A percentile compares a stretch with the other conserved stretches of the same genome.
These are phyloP conservation scores for Stagonosporopsis rhizophila DNA, from an alignment of 2,329 filamentous ascomycete genomes.

Conservation along the genomic window DNA sequence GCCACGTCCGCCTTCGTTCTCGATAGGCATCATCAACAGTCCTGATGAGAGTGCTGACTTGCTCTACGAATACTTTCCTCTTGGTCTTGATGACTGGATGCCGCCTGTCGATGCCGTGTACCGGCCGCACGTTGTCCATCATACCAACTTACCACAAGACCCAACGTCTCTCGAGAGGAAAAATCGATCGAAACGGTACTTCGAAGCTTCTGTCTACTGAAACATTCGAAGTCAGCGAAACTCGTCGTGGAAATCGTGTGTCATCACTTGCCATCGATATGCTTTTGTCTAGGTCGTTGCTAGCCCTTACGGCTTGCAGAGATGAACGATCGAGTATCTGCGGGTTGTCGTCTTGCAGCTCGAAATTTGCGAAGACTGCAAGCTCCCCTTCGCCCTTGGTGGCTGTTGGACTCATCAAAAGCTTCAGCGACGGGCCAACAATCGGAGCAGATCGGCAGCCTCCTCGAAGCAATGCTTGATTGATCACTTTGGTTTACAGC, in stretches of 20 bases:
- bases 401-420: neutral
- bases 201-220: conserved; percentile 49
- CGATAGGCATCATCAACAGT: conserved; percentile 62
- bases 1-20: conserved; percentile 54
- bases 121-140: conserved; percentile 90
- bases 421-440: neutral
- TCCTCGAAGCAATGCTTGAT: neutral
- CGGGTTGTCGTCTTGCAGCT: neutral
- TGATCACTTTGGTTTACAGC: neutral
- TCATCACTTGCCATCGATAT: no score
- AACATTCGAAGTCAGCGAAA: neutral
- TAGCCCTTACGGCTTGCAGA: neutral
- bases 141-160: conserved; percentile 66
- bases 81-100: conserved; percentile 92
- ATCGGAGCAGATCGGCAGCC: neutral
- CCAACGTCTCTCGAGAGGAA: conserved; percentile 54
- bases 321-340: neutral
- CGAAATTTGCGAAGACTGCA: neutral
- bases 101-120: conserved; percentile 90
- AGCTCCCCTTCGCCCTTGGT: neutral
- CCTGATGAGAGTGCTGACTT: conserved; percentile 80
- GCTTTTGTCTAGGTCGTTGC: neutral
- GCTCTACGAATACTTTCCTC: conserved; percentile 92
- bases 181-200: conserved; percentile 58
- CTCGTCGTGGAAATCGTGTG: neutral